Conservation (phyloP, 768 basidiomycete genomes). For the Trametes maxima region DNA sequence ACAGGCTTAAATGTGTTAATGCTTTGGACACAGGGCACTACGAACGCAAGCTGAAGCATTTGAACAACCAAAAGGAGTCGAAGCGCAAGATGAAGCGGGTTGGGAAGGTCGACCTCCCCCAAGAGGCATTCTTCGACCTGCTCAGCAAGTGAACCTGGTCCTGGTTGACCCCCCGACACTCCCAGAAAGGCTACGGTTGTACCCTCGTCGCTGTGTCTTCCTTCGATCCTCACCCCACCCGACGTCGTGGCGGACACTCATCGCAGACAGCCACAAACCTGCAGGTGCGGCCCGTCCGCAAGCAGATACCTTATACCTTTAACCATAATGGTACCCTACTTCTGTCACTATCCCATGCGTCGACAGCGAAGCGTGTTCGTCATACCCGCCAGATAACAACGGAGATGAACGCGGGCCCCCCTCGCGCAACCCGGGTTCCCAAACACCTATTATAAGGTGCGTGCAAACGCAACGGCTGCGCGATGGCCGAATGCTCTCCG, state of each 20-base stretch:
- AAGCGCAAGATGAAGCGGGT: slow-evolving; percentile 89
- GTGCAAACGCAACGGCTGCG: background rate
- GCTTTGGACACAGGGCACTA: slow-evolving; percentile 66
- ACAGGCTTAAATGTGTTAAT: background rate
- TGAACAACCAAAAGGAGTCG: slow-evolving; percentile 90
- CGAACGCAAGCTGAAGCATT: slow-evolving; percentile 89
- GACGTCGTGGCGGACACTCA: background rate
- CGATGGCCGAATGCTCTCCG: background rate
- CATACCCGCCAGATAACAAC: background rate
- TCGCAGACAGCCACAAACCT: background rate
- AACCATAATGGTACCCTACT: slow-evolving; percentile 9
- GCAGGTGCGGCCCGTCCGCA: background rate
- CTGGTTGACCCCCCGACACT: too few relatives aligned
- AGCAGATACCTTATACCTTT: background rate
- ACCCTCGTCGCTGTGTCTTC: background rate
- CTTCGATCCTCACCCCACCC: background rate
- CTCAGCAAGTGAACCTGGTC: slow-evolving; percentile 68
- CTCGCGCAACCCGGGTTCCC: background rate
- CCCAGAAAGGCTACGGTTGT: background rate
- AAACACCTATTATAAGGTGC: slow-evolving; percentile 2
- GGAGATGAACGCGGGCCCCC: background rate
- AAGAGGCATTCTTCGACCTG: slow-evolving; percentile 94
- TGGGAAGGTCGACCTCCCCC: slow-evolving; percentile 87
- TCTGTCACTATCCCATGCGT: background rate
- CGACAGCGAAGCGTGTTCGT: background rate